These are phyloP conservation scores for Phytopythium mirpurense DNA, from an alignment of 352 stramenopile genomes.

Conservation along the genomic window DNA sequence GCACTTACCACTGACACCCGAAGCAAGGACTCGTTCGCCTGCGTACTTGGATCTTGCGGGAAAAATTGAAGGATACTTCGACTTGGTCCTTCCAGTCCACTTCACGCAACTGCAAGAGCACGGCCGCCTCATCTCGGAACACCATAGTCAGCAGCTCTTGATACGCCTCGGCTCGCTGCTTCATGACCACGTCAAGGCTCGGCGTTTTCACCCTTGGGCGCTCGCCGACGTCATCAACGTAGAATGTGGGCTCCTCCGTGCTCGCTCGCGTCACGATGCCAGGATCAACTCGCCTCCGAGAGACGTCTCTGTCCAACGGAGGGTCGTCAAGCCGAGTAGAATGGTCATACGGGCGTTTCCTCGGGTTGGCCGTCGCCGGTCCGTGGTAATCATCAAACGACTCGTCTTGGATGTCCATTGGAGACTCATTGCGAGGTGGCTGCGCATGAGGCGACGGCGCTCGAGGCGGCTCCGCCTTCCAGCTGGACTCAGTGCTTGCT, in stretches of 20 bases:
- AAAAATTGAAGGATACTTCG: conserved; percentile 11
- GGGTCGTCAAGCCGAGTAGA: background rate
- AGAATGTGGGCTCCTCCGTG: conserved; percentile 19
- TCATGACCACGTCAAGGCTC: conserved; percentile 25
- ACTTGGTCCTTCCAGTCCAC: conserved; percentile 36
- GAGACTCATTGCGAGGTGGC: no score
- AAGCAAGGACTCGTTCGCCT: background rate
- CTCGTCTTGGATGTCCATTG: background rate
- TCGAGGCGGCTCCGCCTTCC: background rate
- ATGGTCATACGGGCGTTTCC: conserved; percentile 1
- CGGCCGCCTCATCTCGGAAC: conserved; percentile 31
- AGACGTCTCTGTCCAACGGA: background rate
- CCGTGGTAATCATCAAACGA: background rate
- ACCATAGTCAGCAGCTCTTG: conserved; percentile 52
- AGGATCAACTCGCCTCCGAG: conserved; percentile 1
- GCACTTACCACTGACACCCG: background rate
- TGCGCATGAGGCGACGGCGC: background rate
- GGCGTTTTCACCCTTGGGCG: conserved; percentile 13
- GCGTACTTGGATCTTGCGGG: conserved; percentile 24
- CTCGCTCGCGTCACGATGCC: background rate
- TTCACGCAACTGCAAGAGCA: background rate
- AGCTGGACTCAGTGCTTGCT: background rate
- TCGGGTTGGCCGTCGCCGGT: background rate
- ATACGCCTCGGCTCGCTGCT: conserved; percentile 49
- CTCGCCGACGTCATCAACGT: conserved; percentile 48